These are phyloP conservation scores for Penicillium lividum DNA, from an alignment of 495 filamentous ascomycete species.

Conservation along the genomic window DNA sequence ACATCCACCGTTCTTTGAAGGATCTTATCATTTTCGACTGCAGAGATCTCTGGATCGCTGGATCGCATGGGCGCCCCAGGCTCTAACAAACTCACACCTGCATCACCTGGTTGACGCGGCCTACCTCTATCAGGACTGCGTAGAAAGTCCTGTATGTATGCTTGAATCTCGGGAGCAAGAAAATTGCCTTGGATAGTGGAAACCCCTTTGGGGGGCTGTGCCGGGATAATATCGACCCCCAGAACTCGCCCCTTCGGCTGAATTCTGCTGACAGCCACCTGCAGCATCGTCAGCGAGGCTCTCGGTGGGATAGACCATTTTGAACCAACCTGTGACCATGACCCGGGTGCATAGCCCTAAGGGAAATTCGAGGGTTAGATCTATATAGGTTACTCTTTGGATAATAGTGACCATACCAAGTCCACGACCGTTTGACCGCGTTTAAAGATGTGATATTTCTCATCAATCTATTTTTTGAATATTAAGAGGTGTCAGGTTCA, in stretches of 20 bases:
- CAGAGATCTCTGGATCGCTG: neutral
- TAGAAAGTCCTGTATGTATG: constrained; percentile 72
- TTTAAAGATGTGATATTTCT: constrained; percentile 75
- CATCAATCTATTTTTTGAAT: constrained; percentile 61
- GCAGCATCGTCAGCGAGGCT: constrained; percentile 5
- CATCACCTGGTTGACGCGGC: constrained; percentile 30
- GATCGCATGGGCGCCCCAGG: constrained; percentile 12
- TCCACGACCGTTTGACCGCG: constrained; percentile 85
- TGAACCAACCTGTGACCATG: constrained; percentile 79
- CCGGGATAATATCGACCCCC: constrained; percentile 91
- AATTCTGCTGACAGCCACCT: constrained; percentile 83
- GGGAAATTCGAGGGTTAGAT: constrained; percentile 15
- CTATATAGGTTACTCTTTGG: neutral
- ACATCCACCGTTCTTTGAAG: constrained; percentile 74
- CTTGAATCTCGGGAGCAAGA: constrained; percentile 66
- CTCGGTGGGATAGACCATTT: neutral
- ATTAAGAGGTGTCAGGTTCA: neutral
- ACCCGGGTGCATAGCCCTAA: constrained; percentile 90
- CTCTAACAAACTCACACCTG: constrained; percentile 15
- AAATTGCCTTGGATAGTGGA: constrained; percentile 96
- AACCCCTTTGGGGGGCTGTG: constrained; percentile 83
- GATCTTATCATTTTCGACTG: constrained; percentile 4
- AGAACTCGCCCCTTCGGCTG: constrained; percentile 75
- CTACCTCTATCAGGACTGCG: constrained; percentile 62
- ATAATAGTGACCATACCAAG: constrained; percentile 52